A percentile compares a stretch with the other conserved stretches of the same genome.
Evolutionary conservation across 164 flowering plant species (phyloP).

Genomic region (Macadamia tetraphylla): DNA sequence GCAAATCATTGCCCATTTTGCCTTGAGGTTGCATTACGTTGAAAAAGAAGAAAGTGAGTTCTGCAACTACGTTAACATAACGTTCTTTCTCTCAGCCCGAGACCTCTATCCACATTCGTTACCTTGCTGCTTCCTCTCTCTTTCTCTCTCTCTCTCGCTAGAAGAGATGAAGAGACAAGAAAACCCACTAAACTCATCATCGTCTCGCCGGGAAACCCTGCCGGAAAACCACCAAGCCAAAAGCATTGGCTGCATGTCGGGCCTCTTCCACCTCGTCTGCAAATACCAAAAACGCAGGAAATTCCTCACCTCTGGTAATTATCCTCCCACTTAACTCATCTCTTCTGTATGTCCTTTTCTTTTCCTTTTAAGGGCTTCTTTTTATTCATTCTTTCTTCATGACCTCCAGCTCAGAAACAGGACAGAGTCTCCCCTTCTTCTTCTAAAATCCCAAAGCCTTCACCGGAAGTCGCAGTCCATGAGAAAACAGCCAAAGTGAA

Average conservation of each 20-base stretch:
- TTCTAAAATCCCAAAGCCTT: neutral
- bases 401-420: conserved; percentile 9
- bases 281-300: conserved; percentile 40
- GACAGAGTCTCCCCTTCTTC: conserved; percentile 2
- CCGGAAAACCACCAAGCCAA: conserved; percentile 8
- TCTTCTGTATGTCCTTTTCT: no score
- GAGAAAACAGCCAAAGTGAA: no score
- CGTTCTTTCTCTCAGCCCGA: no score
- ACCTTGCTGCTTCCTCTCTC: no score
- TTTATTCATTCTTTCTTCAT: conserved; percentile 1
- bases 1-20: no score
- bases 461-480: neutral
- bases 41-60: no score
- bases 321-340: no score
- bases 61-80: no score
- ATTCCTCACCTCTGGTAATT: conserved; percentile 47
- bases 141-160: no score
- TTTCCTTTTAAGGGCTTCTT: no score
- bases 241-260: conserved; percentile 68
- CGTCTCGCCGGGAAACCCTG: conserved; percentile 12
- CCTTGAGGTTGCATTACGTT: no score
- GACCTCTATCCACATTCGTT: no score
- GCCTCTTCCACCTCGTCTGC: conserved; percentile 50
- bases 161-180: conserved; percentile 8
- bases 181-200: neutral